Conservation (phyloP, 352 stramenopile species). For the Phytophthora pistaciae region DNA sequence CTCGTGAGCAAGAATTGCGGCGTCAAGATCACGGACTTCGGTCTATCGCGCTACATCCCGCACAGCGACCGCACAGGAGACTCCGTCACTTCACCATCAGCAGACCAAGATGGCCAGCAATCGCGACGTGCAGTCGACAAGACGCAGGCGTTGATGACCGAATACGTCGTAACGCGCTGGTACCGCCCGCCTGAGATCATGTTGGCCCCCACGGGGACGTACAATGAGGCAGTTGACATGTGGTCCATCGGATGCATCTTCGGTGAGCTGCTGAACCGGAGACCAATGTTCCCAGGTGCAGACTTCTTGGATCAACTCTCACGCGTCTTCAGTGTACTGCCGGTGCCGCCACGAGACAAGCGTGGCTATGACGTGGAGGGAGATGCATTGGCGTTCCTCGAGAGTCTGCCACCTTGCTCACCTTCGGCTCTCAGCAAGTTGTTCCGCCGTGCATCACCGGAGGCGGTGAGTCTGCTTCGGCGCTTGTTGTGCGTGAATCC, state of each 20-base stretch:
- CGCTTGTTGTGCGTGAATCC: constrained; percentile 92
- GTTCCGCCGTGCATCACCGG: constrained; percentile 72
- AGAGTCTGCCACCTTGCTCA: constrained; percentile 76
- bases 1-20: constrained; percentile 89
- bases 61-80: constrained; percentile 34
- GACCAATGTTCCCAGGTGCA: constrained; percentile 77
- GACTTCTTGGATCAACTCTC: constrained; percentile 89
- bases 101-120: constrained; percentile 25
- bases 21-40: constrained; percentile 90
- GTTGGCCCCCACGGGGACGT: constrained; percentile 78
- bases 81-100: constrained; percentile 9
- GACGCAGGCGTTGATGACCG: constrained; percentile 78
- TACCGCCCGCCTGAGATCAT: constrained; percentile 89
- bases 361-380: constrained; percentile 79
- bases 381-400: constrained; percentile 81
- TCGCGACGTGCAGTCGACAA: constrained; percentile 49
- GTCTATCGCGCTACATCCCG: constrained; percentile 77
- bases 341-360: constrained; percentile 76
- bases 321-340: constrained; percentile 75
- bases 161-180: constrained; percentile 90
- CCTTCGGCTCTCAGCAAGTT: constrained; percentile 73
- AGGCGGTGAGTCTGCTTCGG: constrained; percentile 74
- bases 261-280: constrained; percentile 88
- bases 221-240: constrained; percentile 88
- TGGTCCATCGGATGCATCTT: constrained; percentile 95